Percentiles rank a stretch among this genome's conserved stretches.
Conservation (phyloP, 2,329 filamentous ascomycete species). For the Hymenoscyphus scutula region DNA sequence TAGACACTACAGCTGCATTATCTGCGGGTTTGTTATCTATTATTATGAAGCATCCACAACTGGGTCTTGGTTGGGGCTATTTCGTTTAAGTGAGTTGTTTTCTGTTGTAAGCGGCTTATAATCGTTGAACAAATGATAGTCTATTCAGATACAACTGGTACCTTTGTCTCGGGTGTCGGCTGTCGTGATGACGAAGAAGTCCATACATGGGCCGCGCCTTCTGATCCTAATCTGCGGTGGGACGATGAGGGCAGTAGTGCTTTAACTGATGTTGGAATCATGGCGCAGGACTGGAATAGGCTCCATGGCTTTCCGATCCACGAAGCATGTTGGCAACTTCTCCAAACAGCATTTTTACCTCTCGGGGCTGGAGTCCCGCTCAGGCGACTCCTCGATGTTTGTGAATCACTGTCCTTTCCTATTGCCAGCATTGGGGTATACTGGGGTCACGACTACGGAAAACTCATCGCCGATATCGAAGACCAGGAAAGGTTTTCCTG, state of each 20-base stretch:
- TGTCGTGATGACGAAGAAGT: background rate
- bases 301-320: background rate
- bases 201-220: background rate
- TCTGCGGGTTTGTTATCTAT: background rate
- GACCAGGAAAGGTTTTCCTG: background rate
- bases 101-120: background rate
- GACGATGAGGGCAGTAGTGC: background rate
- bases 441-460: background rate
- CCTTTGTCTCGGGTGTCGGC: background rate
- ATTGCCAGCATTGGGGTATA: background rate
- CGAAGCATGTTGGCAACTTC: background rate
- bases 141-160: background rate
- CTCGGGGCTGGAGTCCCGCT: background rate
- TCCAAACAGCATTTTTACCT: background rate
- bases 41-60: background rate
- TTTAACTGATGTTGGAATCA: background rate
- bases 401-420: background rate
- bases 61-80: background rate
- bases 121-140: background rate
- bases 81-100: background rate
- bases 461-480: background rate
- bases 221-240: background rate
- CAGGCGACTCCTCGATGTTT: background rate
- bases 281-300: background rate
- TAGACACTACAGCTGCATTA: background rate